Base-by-base conservation (phyloP, 2,329 filamentous ascomycete species). In the Fusarium mundagurra region DNA sequence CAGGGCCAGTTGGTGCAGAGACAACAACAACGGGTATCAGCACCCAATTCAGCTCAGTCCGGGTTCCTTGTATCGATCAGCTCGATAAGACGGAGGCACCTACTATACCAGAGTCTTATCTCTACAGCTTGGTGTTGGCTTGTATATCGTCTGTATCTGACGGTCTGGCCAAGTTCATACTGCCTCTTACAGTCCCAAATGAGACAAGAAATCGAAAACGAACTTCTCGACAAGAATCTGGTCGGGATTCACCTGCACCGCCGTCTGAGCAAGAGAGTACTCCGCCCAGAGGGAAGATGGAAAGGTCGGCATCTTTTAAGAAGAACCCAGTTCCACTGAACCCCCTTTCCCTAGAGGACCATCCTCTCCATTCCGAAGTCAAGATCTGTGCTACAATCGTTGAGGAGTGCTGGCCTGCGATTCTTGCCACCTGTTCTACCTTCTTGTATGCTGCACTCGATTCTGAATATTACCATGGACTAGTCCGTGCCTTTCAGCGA, bases 361-460 rank as follows among this genome's bases (percentile, higher is more conserved):
- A 97, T 78, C 89, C 93, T 2, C 86, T 94, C 14, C 88, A 91
- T 60, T 81, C 86, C 3, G 92, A 94, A 57, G 91, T 98, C 64
- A 90, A 92, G 78, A 90, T 91, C 5, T 96, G 94, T 77, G 94
- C 94, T 18, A 89, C 89, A 16, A 92, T 99, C 62, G 93, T 99
- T 31, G 94, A 97, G 8, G 89, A 94, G 75, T 98, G 96, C 81
- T 99, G 96, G 96, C 96, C 96, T 53, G 96, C 96, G 18, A 92
- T 98, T 44, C 89, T 99, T 55, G 96, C 96, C 3, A 96, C 95
- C 5, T 98, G 95, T 77, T 99, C 96, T 0, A 98, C 96, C 0
- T 99, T 98, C 80, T 85, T 99, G 24, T 97, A 97, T 80, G 94
- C 96, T 36, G 92, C 96, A 1, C 86, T 99, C 8, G 96, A 99